These are phyloP conservation scores for barley (Hordeum vulgare) DNA, from an alignment of 176 grass and related monocot species.

Conservation along the genomic window DNA sequence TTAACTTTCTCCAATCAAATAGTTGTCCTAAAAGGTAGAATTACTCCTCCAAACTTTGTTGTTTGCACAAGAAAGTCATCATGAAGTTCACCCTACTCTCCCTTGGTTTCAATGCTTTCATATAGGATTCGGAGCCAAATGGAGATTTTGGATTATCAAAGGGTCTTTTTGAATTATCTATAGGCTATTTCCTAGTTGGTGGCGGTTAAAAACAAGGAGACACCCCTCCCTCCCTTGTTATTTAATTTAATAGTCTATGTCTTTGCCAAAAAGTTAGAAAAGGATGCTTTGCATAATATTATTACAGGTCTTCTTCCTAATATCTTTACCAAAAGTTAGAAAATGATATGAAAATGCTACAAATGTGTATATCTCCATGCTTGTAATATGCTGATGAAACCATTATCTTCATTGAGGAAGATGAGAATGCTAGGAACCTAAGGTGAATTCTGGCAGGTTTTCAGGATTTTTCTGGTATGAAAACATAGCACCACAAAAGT, in stretches of 20 bases:
- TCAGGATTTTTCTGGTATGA: not conserved
- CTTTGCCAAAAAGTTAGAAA: not conserved
- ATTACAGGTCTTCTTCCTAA: not conserved
- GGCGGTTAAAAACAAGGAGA: not conserved
- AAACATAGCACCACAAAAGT: not conserved
- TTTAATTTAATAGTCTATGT: no score
- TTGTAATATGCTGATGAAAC: not conserved
- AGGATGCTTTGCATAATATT: not conserved
- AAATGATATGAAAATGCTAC: not conserved
- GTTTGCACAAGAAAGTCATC: not conserved
- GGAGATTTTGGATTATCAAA: not conserved
- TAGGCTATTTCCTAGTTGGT: not conserved
- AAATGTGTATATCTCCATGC: not conserved
- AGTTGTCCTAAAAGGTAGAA: not conserved
- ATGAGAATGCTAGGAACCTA: not conserved
- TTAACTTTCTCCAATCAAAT: not conserved
- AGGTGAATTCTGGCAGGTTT: not conserved
- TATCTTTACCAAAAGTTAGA: not conserved
- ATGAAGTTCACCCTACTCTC: not conserved
- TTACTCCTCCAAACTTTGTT: not conserved
- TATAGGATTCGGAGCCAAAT: not conserved
- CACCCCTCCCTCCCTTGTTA: no score
- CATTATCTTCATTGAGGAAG: not conserved
- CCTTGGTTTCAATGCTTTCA: not conserved
- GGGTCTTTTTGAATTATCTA: not conserved